Conservation (phyloP, 139 green algal genomes). For the Micractinium conductrix region DNA sequence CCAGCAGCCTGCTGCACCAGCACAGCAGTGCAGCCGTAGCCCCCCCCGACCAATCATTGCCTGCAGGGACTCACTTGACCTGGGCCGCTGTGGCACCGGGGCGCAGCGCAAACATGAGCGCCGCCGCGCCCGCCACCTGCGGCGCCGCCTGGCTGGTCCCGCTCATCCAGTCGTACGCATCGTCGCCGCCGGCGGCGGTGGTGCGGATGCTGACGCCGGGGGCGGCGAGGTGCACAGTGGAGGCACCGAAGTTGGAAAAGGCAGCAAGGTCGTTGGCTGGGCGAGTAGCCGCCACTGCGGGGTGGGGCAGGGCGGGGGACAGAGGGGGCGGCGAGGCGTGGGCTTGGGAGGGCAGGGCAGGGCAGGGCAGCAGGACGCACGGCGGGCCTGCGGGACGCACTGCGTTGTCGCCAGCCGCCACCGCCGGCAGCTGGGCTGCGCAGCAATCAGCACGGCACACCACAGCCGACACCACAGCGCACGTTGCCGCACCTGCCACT, state of each 20-base stretch:
- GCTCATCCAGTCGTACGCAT: neutral
- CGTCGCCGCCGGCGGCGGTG: neutral
- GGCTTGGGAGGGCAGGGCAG: neutral
- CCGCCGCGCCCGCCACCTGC: neutral
- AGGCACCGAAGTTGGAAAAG: constrained; percentile 15
- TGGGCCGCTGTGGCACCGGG: neutral
- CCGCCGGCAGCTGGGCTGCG: too few relatives aligned
- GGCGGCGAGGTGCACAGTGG: constrained; percentile 15
- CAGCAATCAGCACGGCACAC: too few relatives aligned
- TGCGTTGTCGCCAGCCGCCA: neutral
- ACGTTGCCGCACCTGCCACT: neutral
- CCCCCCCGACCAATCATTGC: too few relatives aligned
- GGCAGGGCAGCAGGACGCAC: too few relatives aligned
- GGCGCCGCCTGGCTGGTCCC: neutral
- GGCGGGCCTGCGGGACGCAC: neutral
- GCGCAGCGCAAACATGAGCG: neutral
- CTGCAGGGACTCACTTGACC: neutral
- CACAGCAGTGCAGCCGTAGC: neutral
- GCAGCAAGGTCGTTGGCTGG: neutral
- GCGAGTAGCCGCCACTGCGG: neutral
- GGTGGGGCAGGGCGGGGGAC: neutral
- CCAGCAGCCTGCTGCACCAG: neutral
- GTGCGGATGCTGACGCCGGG: constrained; percentile 21
- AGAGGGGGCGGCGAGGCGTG: too few relatives aligned
- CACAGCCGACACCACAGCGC: too few relatives aligned